Conservation (phyloP, 2,329 filamentous ascomycete species). For the Diplodia mutila region DNA sequence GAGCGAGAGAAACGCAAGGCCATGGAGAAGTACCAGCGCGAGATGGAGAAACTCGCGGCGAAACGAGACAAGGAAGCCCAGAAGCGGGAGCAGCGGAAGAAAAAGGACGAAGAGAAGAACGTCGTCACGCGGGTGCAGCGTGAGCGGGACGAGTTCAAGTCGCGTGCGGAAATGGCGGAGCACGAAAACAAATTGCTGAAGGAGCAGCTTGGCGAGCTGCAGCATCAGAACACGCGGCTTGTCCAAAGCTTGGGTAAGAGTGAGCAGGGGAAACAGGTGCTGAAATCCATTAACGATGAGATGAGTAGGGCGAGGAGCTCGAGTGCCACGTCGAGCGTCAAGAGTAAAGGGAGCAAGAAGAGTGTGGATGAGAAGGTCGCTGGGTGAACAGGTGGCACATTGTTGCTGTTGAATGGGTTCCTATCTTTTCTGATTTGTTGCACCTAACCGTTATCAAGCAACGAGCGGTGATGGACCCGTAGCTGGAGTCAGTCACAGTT, state of each 20-base stretch:
- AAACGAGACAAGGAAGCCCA: conserved; percentile 67
- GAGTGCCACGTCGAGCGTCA: conserved; percentile 26
- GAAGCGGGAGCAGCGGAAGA: conserved; percentile 67
- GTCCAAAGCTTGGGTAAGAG: conserved; percentile 49
- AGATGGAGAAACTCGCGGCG: conserved; percentile 66
- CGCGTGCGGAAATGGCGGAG: conserved; percentile 51
- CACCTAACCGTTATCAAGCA: not conserved
- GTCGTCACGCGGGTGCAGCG: conserved; percentile 52
- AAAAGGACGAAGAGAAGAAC: conserved; percentile 61
- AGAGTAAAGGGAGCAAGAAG: conserved; percentile 20
- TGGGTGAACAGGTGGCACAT: not conserved
- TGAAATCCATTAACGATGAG: conserved; percentile 39
- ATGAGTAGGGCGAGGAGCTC: conserved; percentile 32
- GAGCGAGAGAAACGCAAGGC: conserved; percentile 55
- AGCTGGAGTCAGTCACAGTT: not conserved
- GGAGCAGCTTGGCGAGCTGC: conserved; percentile 58
- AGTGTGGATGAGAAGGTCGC: not conserved
- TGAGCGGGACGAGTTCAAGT: conserved; percentile 53
- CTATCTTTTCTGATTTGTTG: not conserved
- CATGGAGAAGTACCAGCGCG: conserved; percentile 45
- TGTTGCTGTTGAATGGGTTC: not conserved
- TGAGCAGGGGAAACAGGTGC: conserved; percentile 39
- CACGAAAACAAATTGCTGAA: conserved; percentile 56
- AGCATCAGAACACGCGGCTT: conserved; percentile 61
- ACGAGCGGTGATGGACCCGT: not conserved